phyloP scores from a whole-genome alignment of 768 basidiomycete species.

The Collybia nuda region DNA sequence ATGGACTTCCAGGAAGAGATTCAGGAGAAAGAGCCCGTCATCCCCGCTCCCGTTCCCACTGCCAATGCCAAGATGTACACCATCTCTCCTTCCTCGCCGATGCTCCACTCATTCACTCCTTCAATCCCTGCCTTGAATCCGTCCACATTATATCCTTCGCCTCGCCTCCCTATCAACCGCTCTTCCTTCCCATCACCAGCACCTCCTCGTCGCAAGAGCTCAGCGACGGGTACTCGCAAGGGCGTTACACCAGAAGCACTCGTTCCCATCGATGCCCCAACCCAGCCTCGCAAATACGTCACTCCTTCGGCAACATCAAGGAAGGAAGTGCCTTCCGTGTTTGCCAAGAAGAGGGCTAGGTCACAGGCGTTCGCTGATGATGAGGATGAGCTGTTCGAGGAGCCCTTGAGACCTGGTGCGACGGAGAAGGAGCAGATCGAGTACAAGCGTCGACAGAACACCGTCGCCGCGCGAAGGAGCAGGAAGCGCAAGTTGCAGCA shows the following conservation, averaged over 20 bases:
- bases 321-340: conserved; percentile 69
- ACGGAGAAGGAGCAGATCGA: conserved; percentile 67
- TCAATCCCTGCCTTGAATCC: conserved; percentile 18
- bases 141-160: conserved; percentile 30
- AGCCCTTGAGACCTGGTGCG: conserved; percentile 33
- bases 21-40: conserved; percentile 10
- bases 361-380: conserved; percentile 45
- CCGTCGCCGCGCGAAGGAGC: conserved; percentile 74
- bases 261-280: conserved; percentile 72
- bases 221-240: conserved; percentile 70
- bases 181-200: conserved; percentile 10
- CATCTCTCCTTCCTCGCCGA: conserved; percentile 53
- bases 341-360: conserved; percentile 63
- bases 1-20: conserved; percentile 1
- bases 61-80: conserved; percentile 32
- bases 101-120: conserved; percentile 33
- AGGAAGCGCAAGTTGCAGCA: conserved; percentile 75
- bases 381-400: conserved; percentile 41
- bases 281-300: conserved; percentile 67
- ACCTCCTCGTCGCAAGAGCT: conserved; percentile 30
- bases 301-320: conserved; percentile 68
- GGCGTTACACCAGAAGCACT: conserved; percentile 62
- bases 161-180: conserved; percentile 16
- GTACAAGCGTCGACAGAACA: conserved; percentile 78
- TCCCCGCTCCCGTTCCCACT: neutral